Evolutionary conservation across 2,329 filamentous ascomycete species (phyloP).

Genomic region (Onygenales sp.): DNA sequence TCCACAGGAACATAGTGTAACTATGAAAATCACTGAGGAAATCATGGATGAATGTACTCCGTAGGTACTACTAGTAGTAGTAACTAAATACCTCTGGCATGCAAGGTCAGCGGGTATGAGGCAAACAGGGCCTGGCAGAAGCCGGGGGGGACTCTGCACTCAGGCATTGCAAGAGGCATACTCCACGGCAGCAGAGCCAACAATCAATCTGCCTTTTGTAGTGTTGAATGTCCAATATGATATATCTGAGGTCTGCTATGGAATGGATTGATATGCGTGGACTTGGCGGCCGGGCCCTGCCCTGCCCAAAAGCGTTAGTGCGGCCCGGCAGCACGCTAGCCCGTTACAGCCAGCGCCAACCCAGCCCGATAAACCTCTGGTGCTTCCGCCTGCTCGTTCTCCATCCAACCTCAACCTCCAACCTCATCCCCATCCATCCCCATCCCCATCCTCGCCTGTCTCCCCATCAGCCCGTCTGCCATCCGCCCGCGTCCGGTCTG

Average conservation of each 20-base stretch:
- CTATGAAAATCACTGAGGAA: not conserved
- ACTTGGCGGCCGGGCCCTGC: not conserved
- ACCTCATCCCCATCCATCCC: not conserved
- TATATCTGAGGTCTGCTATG: too few species aligned
- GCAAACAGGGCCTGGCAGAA: not conserved
- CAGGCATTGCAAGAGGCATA: too few species aligned
- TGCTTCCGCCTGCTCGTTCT: slow-evolving; percentile 12
- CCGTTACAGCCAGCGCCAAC: not conserved
- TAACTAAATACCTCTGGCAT: not conserved
- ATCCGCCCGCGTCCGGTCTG: not conserved
- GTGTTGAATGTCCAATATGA: too few species aligned
- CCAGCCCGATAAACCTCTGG: slow-evolving; percentile 8
- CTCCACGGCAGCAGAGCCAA: too few species aligned
- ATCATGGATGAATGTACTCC: slow-evolving; percentile 1
- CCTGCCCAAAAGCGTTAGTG: not conserved
- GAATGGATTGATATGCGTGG: too few species aligned
- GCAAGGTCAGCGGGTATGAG: not conserved
- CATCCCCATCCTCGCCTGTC: not conserved
- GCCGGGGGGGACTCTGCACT: not conserved
- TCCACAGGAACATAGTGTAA: too few species aligned
- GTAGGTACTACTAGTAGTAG: too few species aligned
- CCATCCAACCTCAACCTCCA: slow-evolving; percentile 6
- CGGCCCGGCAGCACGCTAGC: not conserved
- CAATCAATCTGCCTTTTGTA: too few species aligned
- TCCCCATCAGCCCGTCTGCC: not conserved